Evolutionary conservation across 1,284 basidiomycete genomes (phyloP), one percentile per base, ranked within the genome.

Genomic region (Microbotryomycetes sp.): DNA sequence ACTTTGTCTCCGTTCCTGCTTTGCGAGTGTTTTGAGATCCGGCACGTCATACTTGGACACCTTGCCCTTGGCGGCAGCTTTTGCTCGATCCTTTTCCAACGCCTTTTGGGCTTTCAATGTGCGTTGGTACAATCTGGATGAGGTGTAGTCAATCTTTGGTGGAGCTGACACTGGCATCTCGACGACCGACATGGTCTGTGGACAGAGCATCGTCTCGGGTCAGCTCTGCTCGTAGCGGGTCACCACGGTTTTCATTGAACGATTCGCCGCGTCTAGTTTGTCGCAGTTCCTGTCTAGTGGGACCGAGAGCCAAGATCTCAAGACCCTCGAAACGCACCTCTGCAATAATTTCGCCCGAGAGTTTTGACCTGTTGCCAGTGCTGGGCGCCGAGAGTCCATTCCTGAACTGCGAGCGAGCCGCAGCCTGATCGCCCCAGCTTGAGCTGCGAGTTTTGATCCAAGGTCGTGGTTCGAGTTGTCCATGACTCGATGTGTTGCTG

Each of bases 71-170:
- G 60, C 52, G 5, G 64, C 60, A 3, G 64, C 64, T 36, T 63
- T 66, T 22, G 56, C 58, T 14, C 67, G 62, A 32, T 68, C 67
- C 62, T 68, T 68, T 32, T 69, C 67, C 29, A 69, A 56, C 12
- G 60, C 61, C 30, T 67, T 67, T 31, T 67, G 67, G 48, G 67
- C 67, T 53, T 69, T 69, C 31, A 63, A 50, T 15, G 65, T 69
- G 9, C 67, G 65, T 26, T 67, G 62, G 53, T 67, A 67, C 28
- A 69, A 55, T 49, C 59, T 62, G 15, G 60, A 61, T 32, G 64
- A 62, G 47, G 58, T 61, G 51, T 69, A 69, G 30, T 69, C 65
- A n/a, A 58, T 42, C 36, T 49, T 55, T 12, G 65, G 57, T 28
- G 57, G 32, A 31, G 30, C 6, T 23, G 16, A 55, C 32, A 45